Percentiles rank a stretch among this genome's conserved stretches.
These are phyloP conservation scores for Chaetomium olivaceum DNA, from an alignment of 2,329 filamentous ascomycete species.

Conservation along the genomic window DNA sequence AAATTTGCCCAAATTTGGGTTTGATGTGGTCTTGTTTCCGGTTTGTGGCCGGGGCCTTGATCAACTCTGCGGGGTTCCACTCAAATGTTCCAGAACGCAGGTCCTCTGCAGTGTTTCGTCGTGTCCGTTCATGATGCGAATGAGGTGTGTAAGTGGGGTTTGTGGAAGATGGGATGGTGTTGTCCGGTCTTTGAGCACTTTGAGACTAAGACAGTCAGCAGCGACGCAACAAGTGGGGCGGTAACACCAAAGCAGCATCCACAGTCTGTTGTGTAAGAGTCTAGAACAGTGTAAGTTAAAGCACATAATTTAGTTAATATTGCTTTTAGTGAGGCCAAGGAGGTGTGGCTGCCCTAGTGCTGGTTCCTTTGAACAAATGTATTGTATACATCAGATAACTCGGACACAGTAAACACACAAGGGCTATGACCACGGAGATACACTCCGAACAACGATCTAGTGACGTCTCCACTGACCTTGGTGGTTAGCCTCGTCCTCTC, in stretches of 20 bases:
- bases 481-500: background rate
- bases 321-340: background rate
- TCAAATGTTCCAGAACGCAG: constrained; percentile 5
- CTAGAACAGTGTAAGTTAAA: background rate
- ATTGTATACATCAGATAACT: too few relatives aligned
- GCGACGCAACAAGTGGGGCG: background rate
- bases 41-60: constrained; percentile 1
- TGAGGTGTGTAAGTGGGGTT: background rate
- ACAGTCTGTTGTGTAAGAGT: background rate
- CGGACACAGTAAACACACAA: background rate
- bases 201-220: background rate
- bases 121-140: constrained; percentile 11
- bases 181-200: background rate
- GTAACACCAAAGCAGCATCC: background rate
- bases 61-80: constrained; percentile 26
- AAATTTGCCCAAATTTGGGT: constrained; percentile 32
- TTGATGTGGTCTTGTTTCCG: background rate
- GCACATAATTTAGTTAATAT: background rate
- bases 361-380: background rate
- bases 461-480: background rate
- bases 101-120: background rate
- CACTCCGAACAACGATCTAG: too few relatives aligned
- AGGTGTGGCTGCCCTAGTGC: background rate
- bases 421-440: background rate
- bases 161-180: background rate